phyloP scores from a whole-genome alignment of 2,329 filamentous ascomycete species.

The Gyromitra esculenta region DNA sequence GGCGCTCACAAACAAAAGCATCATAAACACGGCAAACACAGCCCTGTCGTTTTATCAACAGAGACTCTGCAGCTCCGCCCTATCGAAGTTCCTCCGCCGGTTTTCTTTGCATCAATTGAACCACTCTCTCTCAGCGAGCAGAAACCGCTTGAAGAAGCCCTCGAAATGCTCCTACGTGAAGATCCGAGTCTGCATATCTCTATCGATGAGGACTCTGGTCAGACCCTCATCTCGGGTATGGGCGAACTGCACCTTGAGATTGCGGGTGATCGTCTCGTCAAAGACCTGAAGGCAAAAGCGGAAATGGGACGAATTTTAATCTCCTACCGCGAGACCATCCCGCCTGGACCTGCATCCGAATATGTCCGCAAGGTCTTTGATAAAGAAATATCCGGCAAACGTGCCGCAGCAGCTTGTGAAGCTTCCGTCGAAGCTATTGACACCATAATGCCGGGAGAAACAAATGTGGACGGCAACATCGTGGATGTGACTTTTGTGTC shows the following conservation, averaged over 20 bases:
- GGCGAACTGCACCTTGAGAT: constrained; percentile 95
- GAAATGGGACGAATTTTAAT: constrained; percentile 92
- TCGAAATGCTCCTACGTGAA: constrained; percentile 83
- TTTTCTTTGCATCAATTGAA: constrained; percentile 96
- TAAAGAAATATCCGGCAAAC: constrained; percentile 79
- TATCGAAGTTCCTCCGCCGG: constrained; percentile 88
- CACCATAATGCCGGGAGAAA: constrained; percentile 51
- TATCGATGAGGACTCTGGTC: constrained; percentile 87
- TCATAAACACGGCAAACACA: constrained; percentile 64
- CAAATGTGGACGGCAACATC: constrained; percentile 36
- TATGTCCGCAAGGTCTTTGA: constrained; percentile 73
- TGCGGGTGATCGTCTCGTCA: constrained; percentile 83
- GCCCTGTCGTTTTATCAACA: constrained; percentile 68
- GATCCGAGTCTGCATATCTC: constrained; percentile 90
- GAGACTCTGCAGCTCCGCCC: constrained; percentile 84
- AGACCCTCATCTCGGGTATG: constrained; percentile 95
- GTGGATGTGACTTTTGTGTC: constrained; percentile 8
- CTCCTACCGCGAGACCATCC: constrained; percentile 87
- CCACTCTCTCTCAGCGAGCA: constrained; percentile 79
- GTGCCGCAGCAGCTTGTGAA: constrained; percentile 79
- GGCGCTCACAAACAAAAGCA: constrained; percentile 50
- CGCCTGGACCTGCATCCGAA: constrained; percentile 64
- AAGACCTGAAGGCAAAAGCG: constrained; percentile 86
- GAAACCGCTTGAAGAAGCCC: constrained; percentile 78
- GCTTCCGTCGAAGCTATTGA: constrained; percentile 73